phyloP scores from a whole-genome alignment of 2,329 filamentous ascomycete genomes.

The Penicillium sp. region DNA sequence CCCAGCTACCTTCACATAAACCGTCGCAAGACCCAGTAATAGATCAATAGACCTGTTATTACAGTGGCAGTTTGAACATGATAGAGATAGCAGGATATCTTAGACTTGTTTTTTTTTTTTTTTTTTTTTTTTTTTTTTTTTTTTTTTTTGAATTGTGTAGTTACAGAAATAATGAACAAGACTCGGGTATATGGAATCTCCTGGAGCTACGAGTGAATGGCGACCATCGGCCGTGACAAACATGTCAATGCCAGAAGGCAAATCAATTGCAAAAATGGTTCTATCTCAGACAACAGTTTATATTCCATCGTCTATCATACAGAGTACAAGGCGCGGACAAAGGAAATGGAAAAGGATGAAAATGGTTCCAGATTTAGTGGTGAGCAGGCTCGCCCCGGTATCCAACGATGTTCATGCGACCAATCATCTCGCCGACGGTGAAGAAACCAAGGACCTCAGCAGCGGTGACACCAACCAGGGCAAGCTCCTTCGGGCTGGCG shows the following conservation, averaged over 20 bases:
- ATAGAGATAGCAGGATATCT: neutral
- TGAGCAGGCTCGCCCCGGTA: constrained; percentile 66
- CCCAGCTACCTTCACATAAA: neutral
- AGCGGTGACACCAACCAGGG: constrained; percentile 66
- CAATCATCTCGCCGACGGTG: constrained; percentile 94
- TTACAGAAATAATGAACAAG: too few species aligned
- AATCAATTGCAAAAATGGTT: constrained; percentile 20
- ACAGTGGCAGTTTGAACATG: neutral
- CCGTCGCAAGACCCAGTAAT: neutral
- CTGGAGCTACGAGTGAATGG: too few species aligned
- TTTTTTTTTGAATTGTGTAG: too few species aligned
- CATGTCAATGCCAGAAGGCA: too few species aligned
- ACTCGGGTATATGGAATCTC: too few species aligned
- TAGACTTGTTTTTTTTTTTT: neutral
- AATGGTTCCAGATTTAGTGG: constrained; percentile 31
- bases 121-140: too few species aligned
- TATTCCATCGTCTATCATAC: constrained; percentile 47
- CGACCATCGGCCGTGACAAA: too few species aligned
- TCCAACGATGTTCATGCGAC: constrained; percentile 88
- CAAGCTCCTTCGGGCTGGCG: constrained; percentile 64
- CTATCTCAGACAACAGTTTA: constrained; percentile 40
- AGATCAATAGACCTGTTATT: neutral
- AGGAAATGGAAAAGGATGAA: constrained; percentile 29
- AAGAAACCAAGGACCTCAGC: constrained; percentile 95
- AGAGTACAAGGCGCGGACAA: constrained; percentile 36